Conservation (phyloP, 805 yeast species). For the Lipomyces kockii region DNA sequence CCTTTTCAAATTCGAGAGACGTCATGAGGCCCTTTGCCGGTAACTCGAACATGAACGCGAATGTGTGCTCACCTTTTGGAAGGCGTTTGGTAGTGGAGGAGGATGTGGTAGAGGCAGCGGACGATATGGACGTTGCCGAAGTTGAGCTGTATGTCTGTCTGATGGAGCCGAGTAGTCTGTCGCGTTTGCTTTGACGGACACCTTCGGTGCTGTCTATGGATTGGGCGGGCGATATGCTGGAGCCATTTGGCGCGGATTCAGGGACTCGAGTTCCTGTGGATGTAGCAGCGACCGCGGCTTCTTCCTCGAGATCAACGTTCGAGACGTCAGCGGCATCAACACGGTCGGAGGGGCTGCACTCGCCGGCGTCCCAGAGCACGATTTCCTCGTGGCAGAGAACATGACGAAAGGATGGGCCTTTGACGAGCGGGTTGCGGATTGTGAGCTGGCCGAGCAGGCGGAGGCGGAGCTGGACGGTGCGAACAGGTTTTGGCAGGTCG, state of each 20-base stretch:
- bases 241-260: neutral
- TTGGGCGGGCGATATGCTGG: neutral
- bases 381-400: slow-evolving; percentile 42
- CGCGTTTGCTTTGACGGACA: neutral
- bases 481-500: slow-evolving; percentile 40
- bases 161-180: neutral
- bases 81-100: slow-evolving; percentile 5
- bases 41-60: slow-evolving; percentile 82
- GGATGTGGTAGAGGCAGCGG: neutral
- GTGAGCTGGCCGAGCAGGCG: slow-evolving; percentile 42
- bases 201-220: neutral
- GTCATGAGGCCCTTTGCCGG: slow-evolving; percentile 75
- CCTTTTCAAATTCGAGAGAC: slow-evolving; percentile 80
- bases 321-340: neutral
- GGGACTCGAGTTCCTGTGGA: neutral
- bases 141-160: neutral
- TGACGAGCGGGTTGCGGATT: slow-evolving; percentile 42
- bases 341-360: neutral
- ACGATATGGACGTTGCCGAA: neutral
- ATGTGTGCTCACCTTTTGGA: slow-evolving; percentile 73
- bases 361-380: slow-evolving; percentile 38
- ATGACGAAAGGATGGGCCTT: slow-evolving; percentile 41
- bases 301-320: neutral
- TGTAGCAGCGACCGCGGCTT: slow-evolving; percentile 1
- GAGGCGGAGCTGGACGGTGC: slow-evolving; percentile 38